Evolutionary conservation across 2,329 filamentous ascomycete species (phyloP).

Genomic region (Paraphoma sp.): DNA sequence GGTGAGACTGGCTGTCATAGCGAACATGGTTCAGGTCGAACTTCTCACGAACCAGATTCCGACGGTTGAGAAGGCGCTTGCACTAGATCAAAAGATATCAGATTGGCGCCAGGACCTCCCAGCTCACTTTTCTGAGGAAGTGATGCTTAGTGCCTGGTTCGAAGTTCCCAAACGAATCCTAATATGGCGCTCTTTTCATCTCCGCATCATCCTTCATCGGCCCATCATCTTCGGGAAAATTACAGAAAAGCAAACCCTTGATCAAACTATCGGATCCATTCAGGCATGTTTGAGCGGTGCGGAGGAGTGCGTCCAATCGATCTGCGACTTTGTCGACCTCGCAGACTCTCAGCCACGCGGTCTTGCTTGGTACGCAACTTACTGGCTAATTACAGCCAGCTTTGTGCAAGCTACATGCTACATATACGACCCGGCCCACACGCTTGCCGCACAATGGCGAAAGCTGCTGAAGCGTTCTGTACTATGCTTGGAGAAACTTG

Average conservation of each 20-base stretch:
- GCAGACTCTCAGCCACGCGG: neutral
- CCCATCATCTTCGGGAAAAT: constrained; percentile 1
- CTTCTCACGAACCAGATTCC: constrained; percentile 4
- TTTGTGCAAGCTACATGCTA: constrained; percentile 3
- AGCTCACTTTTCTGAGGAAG: neutral
- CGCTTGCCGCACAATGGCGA: neutral
- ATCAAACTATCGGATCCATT: neutral
- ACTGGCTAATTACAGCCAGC: constrained; percentile 4
- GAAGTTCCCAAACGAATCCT: constrained; percentile 2
- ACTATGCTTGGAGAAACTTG: neutral
- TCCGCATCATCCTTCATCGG: constrained; percentile 3
- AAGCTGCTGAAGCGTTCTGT: neutral
- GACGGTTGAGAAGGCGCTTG: neutral
- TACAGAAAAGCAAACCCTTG: neutral
- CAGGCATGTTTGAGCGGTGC: constrained; percentile 1
- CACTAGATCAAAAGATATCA: neutral
- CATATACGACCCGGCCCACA: neutral
- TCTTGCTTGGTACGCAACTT: constrained; percentile 2
- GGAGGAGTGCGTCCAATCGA: constrained; percentile 3
- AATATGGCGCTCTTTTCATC: constrained; percentile 3
- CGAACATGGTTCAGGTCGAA: constrained; percentile 7
- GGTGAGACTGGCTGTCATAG: constrained; percentile 2
- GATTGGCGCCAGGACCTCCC: constrained; percentile 2
- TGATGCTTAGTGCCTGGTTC: constrained; percentile 1
- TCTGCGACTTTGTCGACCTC: constrained; percentile 1